Base-by-base conservation (phyloP, 208 protist genomes). In the Trypanosoma caninum region DNA sequence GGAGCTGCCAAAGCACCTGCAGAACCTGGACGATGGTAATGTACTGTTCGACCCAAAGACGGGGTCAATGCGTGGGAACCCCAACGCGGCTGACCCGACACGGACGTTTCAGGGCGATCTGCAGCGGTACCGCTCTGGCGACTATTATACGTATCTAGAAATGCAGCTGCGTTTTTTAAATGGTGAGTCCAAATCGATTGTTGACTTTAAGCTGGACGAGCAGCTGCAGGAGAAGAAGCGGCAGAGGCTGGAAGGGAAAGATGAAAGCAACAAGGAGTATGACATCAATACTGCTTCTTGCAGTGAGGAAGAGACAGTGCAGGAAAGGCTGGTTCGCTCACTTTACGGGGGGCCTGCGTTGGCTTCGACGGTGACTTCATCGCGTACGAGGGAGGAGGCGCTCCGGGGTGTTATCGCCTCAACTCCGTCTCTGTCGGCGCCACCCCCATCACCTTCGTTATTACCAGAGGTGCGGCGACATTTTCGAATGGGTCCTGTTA, bases 41-140 rank as follows among this genome's bases (percentile, higher is more conserved):
- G 50, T 81, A 31, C 83, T 87, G 57, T 95, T 91, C 59, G 89
- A 95, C 46, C 83, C 85, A 56, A 88, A 87, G 44, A 95, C 86
- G 3, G 84, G 89, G 23, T 84, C 82, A 0, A 93, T 95, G 89
- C 85, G 85, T 30, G 89, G 80, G 1, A 91, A 95, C 66, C 89
- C 89, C 5, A 92, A 95, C 59, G 65, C 69, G 54, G 50, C 54
- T n/a, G 81, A 89, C 69, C 62, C 76, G 37, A 80, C 79, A 9
- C 69, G 67, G 13, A 20, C 65, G 8, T 95, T 93, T 59, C 82
- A 84, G 34, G 89, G 89, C 2, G 89, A 95, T 60, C 61, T 92
- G 30, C 60, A 78, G 67, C 78, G 84, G 13, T 90, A 91, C 65
- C 81, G 77, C 27, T 76, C 79, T 0, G 86, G 80, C 0, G 83